These are phyloP conservation scores for Phialophora verrucosa DNA, from an alignment of 2,329 filamentous ascomycete species.

Conservation along the genomic window DNA sequence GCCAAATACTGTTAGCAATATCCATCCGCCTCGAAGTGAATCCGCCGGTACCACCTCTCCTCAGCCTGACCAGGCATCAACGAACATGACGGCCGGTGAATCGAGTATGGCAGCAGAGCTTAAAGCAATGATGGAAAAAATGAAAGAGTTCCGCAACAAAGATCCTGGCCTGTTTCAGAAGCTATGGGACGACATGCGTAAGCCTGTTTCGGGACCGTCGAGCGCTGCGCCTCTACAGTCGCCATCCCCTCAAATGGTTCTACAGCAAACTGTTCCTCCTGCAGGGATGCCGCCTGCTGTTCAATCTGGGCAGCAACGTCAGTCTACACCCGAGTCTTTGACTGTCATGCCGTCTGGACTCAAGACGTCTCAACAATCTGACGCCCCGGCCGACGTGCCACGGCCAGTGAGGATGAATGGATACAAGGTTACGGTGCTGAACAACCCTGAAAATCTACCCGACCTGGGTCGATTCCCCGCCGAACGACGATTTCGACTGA, in stretches of 20 bases:
- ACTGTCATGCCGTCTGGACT: not conserved
- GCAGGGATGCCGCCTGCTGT: not conserved
- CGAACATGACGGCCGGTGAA: slow-evolving; percentile 17
- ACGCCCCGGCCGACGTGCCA: not conserved
- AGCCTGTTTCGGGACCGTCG: slow-evolving; percentile 39
- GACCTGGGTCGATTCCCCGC: slow-evolving; percentile 43
- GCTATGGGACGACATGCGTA: slow-evolving; percentile 62
- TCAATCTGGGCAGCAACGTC: not conserved
- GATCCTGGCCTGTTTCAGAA: slow-evolving; percentile 61
- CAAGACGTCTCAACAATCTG: not conserved
- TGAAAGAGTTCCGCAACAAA: slow-evolving; percentile 62
- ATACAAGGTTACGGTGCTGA: slow-evolving; percentile 34
- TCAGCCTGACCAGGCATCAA: slow-evolving; percentile 9
- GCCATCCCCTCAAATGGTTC: slow-evolving; percentile 31
- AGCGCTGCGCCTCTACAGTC: slow-evolving; percentile 16
- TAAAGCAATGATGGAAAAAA: slow-evolving; percentile 62
- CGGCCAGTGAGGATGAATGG: slow-evolving; percentile 23
- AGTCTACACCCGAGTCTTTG: not conserved
- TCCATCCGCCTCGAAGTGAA: not conserved
- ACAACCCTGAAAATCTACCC: slow-evolving; percentile 37
- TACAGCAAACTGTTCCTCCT: slow-evolving; percentile 22
- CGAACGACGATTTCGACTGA: slow-evolving; percentile 35
- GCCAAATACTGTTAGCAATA: not conserved
- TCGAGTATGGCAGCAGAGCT: slow-evolving; percentile 58
- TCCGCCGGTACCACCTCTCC: not conserved